Conservation (phyloP, 2,329 filamentous ascomycete genomes). For the Hysterium pulicare region DNA sequence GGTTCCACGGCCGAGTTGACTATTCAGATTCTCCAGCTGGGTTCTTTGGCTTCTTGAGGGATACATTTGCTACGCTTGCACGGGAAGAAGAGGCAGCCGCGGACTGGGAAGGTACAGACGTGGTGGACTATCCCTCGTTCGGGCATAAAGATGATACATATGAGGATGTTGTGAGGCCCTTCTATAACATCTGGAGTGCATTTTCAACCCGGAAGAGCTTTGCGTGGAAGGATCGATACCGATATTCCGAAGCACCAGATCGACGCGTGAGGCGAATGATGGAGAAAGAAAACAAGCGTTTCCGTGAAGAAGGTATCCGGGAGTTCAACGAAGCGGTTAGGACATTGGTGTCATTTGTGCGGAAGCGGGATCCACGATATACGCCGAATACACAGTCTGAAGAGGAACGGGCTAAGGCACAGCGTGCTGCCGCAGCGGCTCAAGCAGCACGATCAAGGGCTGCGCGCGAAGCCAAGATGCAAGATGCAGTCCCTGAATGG, state of each 20-base stretch:
- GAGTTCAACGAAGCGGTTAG: conserved; percentile 93
- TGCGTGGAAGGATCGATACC: conserved; percentile 83
- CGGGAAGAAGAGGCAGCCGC: conserved; percentile 75
- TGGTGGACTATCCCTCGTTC: conserved; percentile 74
- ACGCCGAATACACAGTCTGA: conserved; percentile 73
- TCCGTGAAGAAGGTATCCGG: conserved; percentile 74
- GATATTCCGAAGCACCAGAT: conserved; percentile 81
- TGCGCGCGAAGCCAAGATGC: conserved; percentile 72
- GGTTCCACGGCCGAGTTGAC: conserved; percentile 72
- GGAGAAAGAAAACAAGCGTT: conserved; percentile 90
- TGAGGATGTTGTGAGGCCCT: conserved; percentile 71
- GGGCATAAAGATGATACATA: conserved; percentile 72
- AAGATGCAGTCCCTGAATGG: conserved; percentile 71
- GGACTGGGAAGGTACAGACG: conserved; percentile 61
- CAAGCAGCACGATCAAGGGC: conserved; percentile 82
- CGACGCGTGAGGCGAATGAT: conserved; percentile 76
- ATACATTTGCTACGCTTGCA: conserved; percentile 76
- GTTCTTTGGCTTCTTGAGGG: conserved; percentile 77
- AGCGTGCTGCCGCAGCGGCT: conserved; percentile 74
- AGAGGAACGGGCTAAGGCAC: conserved; percentile 71
- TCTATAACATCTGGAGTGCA: conserved; percentile 76
- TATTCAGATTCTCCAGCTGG: conserved; percentile 77
- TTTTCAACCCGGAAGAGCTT: conserved; percentile 86
- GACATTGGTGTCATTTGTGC: conserved; percentile 80
- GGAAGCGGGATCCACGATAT: conserved; percentile 87